Evolutionary conservation across 805 yeast genomes (phyloP), one percentile per base, ranked within the genome.

Genomic region (Huiozyma sinensis): DNA sequence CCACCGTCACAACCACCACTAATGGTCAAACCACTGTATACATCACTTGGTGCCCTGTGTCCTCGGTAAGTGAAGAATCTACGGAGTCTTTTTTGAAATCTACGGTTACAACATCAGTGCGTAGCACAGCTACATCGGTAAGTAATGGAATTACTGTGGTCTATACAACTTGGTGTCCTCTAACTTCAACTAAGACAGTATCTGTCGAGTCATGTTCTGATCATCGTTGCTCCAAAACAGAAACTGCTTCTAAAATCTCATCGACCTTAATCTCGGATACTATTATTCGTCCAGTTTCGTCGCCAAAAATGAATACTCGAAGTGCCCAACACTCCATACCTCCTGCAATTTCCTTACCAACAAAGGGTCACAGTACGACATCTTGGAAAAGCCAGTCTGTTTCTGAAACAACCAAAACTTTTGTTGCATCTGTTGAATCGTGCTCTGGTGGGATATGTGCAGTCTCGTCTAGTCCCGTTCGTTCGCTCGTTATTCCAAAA

Each of bases 131-230:
- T 2, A 40, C 50, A 9, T 31, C 41, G 27, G 36, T 44, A 17
- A 39, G 44, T 4, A 33, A 40, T 10, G 50, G 49, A n/a, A 31
- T 42, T n/a, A 36, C 39, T 1, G 49, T 53, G n/a, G 55, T 56
- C 12, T 72, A 62, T 61, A 65, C 72, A 17, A 67, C 72, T 8
- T 67, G 67, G 60, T 65, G 70, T 46, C 72, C 71, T 39, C 17
- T 43, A 12, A 40, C 35, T 7, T 36, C 39, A 13, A 35, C 40
- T 7, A 38, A 12, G 6, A 30, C 30, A 6, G 30, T 39, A 8
- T 38, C 42, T 9, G 39, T 39, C 17, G 52, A 50, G 37, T 44
- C 49, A 11, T 42, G 50, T 12, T 41, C 44, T 39, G 37, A 40
- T 24, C 40, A 36, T 31, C 28, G 32, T n/a, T 47, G 46, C 11